Base-by-base conservation (phyloP, 768 basidiomycete genomes). In the Terana coerulea region DNA sequence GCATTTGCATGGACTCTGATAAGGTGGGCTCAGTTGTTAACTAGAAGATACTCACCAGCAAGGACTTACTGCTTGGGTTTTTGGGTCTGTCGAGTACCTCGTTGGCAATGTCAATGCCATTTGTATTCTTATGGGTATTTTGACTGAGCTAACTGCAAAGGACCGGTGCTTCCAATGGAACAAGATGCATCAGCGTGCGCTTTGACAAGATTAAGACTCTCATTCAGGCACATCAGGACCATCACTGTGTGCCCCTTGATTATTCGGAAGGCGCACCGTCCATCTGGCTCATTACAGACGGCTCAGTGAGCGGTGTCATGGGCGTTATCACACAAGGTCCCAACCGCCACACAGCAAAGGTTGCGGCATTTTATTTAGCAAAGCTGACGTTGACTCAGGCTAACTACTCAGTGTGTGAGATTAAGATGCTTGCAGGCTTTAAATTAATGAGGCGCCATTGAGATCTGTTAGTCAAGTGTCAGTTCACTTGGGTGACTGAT, bases 21-120 rank as follows among this genome's bases (percentile, higher is more conserved):
- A 77, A 76, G 51, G 49, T 76, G 42, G 44, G 31, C 1, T 29
- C 49, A 0, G 66, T 76, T 1, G 30, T 61, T 0, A 57, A 69
- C 0, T 76, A 72, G 75, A 22, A 59, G 25, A 61, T 55, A 12
- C 74, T 71, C 0, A 35, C 62, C 0, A 58, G 55, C 6, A 67
- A 69, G 28, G 61, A 68, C 28, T 69, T 74, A 6, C 58, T 77
- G 1, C 70, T 72, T 37, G 26, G 59, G 17, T 77, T 76, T 37
- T 53, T 75, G 1, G 73, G 75, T 15, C 60, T 75, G 64, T 74
- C 0, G 60, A 74, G 22, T 76, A 75, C 48, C 33, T 75, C 1
- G 62, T 60, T 2, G 63, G 64, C 6, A 72, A 70, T 52, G 57
- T 75, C 47, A 69, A 71, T 0, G 61, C 72, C 42, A 52, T 73